Conservation (phyloP, 2,329 filamentous ascomycete species). For the Fusarium clavum region DNA sequence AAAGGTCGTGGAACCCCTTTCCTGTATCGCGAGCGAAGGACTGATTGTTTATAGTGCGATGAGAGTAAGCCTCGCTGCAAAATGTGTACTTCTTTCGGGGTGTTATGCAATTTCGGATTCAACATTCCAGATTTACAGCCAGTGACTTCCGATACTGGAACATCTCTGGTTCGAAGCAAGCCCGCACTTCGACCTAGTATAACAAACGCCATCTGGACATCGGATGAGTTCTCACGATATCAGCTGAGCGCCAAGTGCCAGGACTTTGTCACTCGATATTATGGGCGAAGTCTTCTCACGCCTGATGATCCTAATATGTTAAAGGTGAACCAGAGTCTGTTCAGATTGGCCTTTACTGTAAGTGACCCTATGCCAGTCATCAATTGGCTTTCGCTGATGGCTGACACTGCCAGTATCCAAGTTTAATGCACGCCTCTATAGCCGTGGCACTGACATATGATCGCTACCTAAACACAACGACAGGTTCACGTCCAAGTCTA, state of each 20-base stretch:
- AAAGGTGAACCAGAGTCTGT: slow-evolving; percentile 54
- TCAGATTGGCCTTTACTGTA: slow-evolving; percentile 54
- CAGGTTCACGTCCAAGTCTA: slow-evolving; percentile 42
- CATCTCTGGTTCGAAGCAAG: slow-evolving; percentile 24
- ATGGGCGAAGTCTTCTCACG: slow-evolving; percentile 52
- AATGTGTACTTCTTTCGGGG: slow-evolving; percentile 56
- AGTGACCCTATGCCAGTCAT: slow-evolving; percentile 22
- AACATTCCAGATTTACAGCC: slow-evolving; percentile 54
- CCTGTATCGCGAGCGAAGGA: background rate
- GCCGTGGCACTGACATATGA: slow-evolving; percentile 57
- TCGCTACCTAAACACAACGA: slow-evolving; percentile 47
- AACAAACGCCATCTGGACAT: slow-evolving; percentile 52
- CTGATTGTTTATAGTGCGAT: slow-evolving; percentile 54
- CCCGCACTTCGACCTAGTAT: slow-evolving; percentile 41
- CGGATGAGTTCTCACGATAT: slow-evolving; percentile 48
- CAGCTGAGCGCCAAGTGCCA: slow-evolving; percentile 55
- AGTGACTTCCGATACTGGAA: slow-evolving; percentile 40
- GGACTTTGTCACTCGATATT: slow-evolving; percentile 56
- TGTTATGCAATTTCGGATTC: slow-evolving; percentile 57
- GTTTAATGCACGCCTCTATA: slow-evolving; percentile 59
- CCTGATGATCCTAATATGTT: slow-evolving; percentile 53
- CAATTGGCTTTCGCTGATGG: fast-evolving
- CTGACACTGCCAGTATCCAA: slow-evolving; percentile 51
- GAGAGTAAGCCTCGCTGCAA: slow-evolving; percentile 58
- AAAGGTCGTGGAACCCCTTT: slow-evolving; percentile 52